Evolutionary conservation across 2,329 filamentous ascomycete species (phyloP), one percentile per base, ranked within the genome.

Genomic region (Neonectria coccinea): DNA sequence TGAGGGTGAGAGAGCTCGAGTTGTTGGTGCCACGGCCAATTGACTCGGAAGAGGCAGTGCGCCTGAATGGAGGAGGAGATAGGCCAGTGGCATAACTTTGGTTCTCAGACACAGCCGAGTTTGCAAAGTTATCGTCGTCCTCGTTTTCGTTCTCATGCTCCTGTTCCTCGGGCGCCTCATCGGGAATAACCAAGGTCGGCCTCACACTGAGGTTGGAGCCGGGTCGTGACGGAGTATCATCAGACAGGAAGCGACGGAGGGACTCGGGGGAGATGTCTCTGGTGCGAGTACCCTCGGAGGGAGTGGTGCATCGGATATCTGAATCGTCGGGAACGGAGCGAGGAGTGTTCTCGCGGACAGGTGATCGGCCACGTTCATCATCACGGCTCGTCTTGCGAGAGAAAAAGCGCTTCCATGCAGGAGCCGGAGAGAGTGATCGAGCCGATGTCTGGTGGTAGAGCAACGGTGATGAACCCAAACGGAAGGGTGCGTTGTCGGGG

Each of bases 51-150:
- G 76, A 76, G 5, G 62, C 67, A 18, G 69, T 70, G 22, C 83
- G 81, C 65, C 80, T 81, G 47, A 81, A 79, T 0, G 86, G 86
- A 1, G 86, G 85, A 9, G 86, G 86, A 2, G 86, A 88, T 16
- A 88, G 76, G 44, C 79, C 76, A 1, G 84, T 85, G 20, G 79
- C 74, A 62, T 80, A 84, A 1, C 80, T 74, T 22, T 80, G 77
- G 2, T 65, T 79, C 57, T 87, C 85, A 0, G 82, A 82, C 7
- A 76, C 71, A 4, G 83, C 81, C 1, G 84, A 84, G 4, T 81
- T 83, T n/a, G 86, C 86, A 70, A 90, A 89, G 76, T 89, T 89
- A 67, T 88, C 86, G 69, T 89, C 87, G 65, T 89, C 86, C 54
- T 89, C 86, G 48, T 79, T 79, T 74, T 88, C 88, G 67, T 89